These are phyloP conservation scores for Senecio squalidus DNA, from an alignment of 140 eudicot species.

Conservation along the genomic window DNA sequence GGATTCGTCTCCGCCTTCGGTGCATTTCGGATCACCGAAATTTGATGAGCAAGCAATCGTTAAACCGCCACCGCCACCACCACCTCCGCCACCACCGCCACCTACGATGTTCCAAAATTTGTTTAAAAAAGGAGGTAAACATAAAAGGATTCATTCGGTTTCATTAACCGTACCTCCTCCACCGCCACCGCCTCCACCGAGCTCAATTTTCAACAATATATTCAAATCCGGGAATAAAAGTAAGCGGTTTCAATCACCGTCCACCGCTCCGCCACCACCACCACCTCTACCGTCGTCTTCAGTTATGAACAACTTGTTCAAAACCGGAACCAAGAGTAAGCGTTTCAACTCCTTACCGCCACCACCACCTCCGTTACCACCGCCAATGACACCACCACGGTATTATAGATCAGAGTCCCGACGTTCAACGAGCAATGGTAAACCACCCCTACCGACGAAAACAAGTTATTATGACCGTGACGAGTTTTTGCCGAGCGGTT, in stretches of 20 bases:
- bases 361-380: slow-evolving; percentile 25
- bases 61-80: slow-evolving; percentile 41
- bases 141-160: slow-evolving; percentile 45
- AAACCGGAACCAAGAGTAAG: slow-evolving; percentile 35
- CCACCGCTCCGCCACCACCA: slow-evolving; percentile 42
- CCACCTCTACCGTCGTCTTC: slow-evolving; percentile 46
- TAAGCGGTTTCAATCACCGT: slow-evolving; percentile 32
- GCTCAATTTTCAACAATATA: slow-evolving; percentile 57
- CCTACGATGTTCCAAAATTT: slow-evolving; percentile 48
- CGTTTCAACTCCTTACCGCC: slow-evolving; percentile 7
- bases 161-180: slow-evolving; percentile 32
- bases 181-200: slow-evolving; percentile 51
- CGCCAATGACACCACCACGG: slow-evolving; percentile 25
- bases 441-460: slow-evolving; percentile 64
- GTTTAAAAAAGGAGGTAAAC: slow-evolving; percentile 57
- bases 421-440: slow-evolving; percentile 23
- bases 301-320: slow-evolving; percentile 33
- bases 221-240: slow-evolving; percentile 57
- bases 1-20: slow-evolving; percentile 28
- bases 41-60: slow-evolving; percentile 29
- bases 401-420: slow-evolving; percentile 15
- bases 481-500: slow-evolving; percentile 32
- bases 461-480: slow-evolving; percentile 30
- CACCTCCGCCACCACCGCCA: slow-evolving; percentile 60
- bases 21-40: slow-evolving; percentile 11